A percentile compares a stretch with the other conserved stretches of the same genome.
These are phyloP conservation scores for Globisporangium takayamanum DNA, from an alignment of 352 stramenopile genomes.

Conservation along the genomic window DNA sequence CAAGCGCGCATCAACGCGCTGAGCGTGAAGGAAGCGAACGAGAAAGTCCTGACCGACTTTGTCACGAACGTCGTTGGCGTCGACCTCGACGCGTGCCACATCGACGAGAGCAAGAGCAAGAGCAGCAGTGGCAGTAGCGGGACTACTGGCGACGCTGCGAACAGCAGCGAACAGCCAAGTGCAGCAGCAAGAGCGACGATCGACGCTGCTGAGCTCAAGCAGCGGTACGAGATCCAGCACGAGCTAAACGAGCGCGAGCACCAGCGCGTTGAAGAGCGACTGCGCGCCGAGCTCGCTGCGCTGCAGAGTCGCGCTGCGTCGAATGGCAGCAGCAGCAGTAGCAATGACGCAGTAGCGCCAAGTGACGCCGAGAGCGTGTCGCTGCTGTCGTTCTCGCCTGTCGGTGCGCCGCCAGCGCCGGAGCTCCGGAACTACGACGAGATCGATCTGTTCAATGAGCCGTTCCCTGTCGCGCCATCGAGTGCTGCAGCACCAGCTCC, in stretches of 20 bases:
- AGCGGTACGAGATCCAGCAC: conserved; percentile 42
- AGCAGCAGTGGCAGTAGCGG: background rate
- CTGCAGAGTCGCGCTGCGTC: conserved; percentile 10
- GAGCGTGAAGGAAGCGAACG: conserved; percentile 37
- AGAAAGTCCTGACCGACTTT: conserved; percentile 40
- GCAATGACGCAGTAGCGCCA: conserved; percentile 4
- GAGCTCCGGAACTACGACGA: conserved; percentile 37
- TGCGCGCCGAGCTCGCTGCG: conserved; percentile 10
- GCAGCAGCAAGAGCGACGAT: conserved; percentile 22
- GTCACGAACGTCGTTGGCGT: conserved; percentile 61
- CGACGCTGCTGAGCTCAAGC: conserved; percentile 32
- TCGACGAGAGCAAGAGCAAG: conserved; percentile 14
- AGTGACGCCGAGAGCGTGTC: conserved; percentile 20
- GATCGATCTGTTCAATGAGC: conserved; percentile 42
- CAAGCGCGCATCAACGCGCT: conserved; percentile 40
- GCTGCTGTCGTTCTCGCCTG: conserved; percentile 38
- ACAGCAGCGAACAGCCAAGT: conserved; percentile 2
- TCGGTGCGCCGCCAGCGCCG: conserved; percentile 5
- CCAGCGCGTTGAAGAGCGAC: conserved; percentile 10
- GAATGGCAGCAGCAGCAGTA: background rate
- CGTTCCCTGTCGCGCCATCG: background rate
- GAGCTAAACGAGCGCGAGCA: conserved; percentile 39
- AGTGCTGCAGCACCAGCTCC: background rate
- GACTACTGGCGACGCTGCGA: conserved; percentile 1
- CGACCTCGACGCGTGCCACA: conserved; percentile 50